These are phyloP conservation scores for Pseudotulostoma volvatum DNA, from an alignment of 495 filamentous ascomycete species.

Conservation along the genomic window DNA sequence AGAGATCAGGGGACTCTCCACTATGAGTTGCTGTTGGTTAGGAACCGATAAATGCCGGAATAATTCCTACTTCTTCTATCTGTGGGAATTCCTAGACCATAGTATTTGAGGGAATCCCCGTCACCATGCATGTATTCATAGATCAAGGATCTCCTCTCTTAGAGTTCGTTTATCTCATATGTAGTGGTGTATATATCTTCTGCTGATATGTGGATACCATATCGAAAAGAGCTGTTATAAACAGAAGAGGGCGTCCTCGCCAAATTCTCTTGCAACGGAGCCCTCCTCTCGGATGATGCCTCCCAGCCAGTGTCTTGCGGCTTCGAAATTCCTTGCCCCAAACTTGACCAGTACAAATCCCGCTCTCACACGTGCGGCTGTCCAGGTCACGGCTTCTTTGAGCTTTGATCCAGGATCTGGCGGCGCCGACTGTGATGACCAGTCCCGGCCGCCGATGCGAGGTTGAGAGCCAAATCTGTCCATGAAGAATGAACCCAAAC, in stretches of 20 bases:
- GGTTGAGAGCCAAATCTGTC: constrained; percentile 59
- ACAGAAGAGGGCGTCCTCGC: constrained; percentile 45
- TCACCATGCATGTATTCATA: too few species aligned
- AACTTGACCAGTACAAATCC: constrained; percentile 87
- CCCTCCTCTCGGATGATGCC: constrained; percentile 40
- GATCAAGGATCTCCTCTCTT: constrained; percentile 2
- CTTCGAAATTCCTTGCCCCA: constrained; percentile 43
- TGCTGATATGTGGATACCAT: constrained; percentile 1
- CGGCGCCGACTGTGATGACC: constrained; percentile 30
- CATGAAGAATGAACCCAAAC: constrained; percentile 52
- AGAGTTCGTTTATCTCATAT: constrained; percentile 5
- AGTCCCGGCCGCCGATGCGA: constrained; percentile 70
- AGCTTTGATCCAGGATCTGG: constrained; percentile 34
- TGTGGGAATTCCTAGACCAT: too few species aligned
- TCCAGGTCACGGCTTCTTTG: constrained; percentile 57
- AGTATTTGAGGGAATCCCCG: too few species aligned
- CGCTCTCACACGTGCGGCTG: constrained; percentile 56
- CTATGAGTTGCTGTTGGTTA: too few species aligned
- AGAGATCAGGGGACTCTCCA: too few species aligned
- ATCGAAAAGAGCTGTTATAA: constrained; percentile 22
- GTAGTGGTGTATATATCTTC: constrained; percentile 2
- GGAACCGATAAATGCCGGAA: too few species aligned
- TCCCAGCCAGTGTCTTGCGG: constrained; percentile 44
- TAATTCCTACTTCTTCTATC: too few species aligned
- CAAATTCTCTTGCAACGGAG: constrained; percentile 40